Percentiles rank a stretch among this genome's conserved stretches.
These are phyloP conservation scores for Rubia yunnanensis DNA, from an alignment of 257 asterid species.

Conservation along the genomic window DNA sequence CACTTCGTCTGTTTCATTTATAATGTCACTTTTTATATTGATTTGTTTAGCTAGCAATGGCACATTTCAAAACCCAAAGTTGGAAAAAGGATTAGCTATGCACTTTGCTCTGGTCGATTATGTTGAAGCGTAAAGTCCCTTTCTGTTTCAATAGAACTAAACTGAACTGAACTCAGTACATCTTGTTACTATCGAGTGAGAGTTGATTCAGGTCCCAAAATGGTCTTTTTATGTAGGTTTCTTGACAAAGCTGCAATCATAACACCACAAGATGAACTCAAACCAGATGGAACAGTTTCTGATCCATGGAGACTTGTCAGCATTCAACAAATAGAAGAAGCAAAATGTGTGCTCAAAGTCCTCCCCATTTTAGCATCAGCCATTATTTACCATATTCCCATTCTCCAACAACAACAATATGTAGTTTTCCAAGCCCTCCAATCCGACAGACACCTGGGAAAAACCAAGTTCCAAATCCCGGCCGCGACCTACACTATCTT, in stretches of 20 bases:
- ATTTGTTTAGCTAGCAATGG: no score
- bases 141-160: no score
- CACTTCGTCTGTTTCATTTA: no score
- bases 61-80: no score
- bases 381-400: conserved; percentile 44
- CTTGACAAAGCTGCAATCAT: conserved; percentile 65
- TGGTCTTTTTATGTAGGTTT: conserved; percentile 24
- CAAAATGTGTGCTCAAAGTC: conserved; percentile 51
- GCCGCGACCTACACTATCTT: conserved; percentile 62
- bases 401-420: conserved; percentile 41
- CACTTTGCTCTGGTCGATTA: no score
- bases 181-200: not conserved
- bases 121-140: no score
- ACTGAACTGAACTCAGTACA: no score
- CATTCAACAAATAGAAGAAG: conserved; percentile 64
- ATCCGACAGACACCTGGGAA: conserved; percentile 50
- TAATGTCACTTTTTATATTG: no score
- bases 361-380: conserved; percentile 57
- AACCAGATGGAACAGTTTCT: conserved; percentile 41
- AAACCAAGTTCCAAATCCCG: conserved; percentile 44
- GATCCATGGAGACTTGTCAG: conserved; percentile 61
- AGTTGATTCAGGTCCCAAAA: not conserved
- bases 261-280: conserved; percentile 34
- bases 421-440: conserved; percentile 73
- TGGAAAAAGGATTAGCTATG: no score